Percentiles rank a stretch among this genome's conserved stretches.
Conservation (phyloP, 1,139 yeast species). For the Saccharomyces hybrid region DNA sequence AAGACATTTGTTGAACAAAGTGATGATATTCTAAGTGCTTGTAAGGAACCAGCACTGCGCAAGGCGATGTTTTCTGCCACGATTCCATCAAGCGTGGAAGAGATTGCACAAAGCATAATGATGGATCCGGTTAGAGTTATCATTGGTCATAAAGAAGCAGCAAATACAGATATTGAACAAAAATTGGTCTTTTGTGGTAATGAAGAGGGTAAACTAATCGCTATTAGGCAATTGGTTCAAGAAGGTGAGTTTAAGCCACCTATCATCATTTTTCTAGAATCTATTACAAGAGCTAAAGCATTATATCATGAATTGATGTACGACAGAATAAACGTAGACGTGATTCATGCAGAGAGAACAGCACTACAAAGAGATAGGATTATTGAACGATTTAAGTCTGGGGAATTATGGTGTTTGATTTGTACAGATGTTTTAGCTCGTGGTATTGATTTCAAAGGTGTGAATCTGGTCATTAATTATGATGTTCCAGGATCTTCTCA, state of each 20-base stretch:
- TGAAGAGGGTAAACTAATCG: conserved; percentile 89
- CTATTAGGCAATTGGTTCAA: conserved; percentile 79
- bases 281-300: conserved; percentile 90
- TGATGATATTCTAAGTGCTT: conserved; percentile 68
- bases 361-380: conserved; percentile 81
- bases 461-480: conserved; percentile 86
- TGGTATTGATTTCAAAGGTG: conserved; percentile 97
- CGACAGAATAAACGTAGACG: conserved; percentile 89
- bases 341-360: conserved; percentile 91
- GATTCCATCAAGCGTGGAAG: conserved; percentile 88
- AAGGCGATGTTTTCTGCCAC: conserved; percentile 93
- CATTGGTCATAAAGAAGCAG: conserved; percentile 92
- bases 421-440: conserved; percentile 94
- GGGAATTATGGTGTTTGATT: conserved; percentile 92
- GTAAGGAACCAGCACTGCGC: conserved; percentile 41
- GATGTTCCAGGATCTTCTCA: conserved; percentile 95
- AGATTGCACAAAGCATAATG: conserved; percentile 81
- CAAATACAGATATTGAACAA: conserved; percentile 77
- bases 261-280: conserved; percentile 82
- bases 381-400: conserved; percentile 74
- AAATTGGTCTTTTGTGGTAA: conserved; percentile 79
- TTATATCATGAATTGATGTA: conserved; percentile 84
- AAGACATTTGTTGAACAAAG: conserved; percentile 88
- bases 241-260: conserved; percentile 89
- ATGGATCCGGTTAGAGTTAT: conserved; percentile 69